phyloP scores from a whole-genome alignment of 495 filamentous ascomycete genomes.

The Gamarada debralockiae region DNA sequence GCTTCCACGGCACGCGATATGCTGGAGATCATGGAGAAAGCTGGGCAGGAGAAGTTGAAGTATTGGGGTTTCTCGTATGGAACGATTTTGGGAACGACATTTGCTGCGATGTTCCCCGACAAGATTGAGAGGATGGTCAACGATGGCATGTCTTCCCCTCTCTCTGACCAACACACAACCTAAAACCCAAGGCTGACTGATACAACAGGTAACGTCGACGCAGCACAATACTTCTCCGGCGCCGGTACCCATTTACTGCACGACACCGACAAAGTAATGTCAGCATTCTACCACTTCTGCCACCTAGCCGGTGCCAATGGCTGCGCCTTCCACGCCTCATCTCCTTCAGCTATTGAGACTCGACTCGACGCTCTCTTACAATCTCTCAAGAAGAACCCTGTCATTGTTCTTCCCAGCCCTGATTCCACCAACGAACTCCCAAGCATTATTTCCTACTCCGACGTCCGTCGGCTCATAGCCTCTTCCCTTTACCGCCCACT shows the following conservation, averaged over 20 bases:
- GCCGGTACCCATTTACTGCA: slow-evolving; percentile 43
- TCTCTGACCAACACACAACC: slow-evolving; percentile 6
- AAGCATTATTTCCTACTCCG: slow-evolving; percentile 38
- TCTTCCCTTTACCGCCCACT: slow-evolving; percentile 55
- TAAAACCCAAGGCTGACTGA: neutral
- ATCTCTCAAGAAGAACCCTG: slow-evolving; percentile 41
- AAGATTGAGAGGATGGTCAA: slow-evolving; percentile 43
- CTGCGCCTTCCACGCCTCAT: slow-evolving; percentile 43
- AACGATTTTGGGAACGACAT: slow-evolving; percentile 47
- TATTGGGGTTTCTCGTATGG: slow-evolving; percentile 57
- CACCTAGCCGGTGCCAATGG: slow-evolving; percentile 40
- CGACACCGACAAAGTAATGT: slow-evolving; percentile 50
- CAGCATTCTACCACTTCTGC: slow-evolving; percentile 51
- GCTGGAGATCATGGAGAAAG: slow-evolving; percentile 35
- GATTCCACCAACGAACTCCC: slow-evolving; percentile 23
- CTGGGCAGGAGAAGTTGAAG: slow-evolving; percentile 37
- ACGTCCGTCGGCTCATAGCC: slow-evolving; percentile 41
- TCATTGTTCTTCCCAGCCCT: slow-evolving; percentile 35
- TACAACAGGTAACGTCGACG: slow-evolving; percentile 39
- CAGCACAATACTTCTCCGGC: slow-evolving; percentile 42
- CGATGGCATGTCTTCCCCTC: slow-evolving; percentile 29
- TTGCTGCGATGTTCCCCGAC: slow-evolving; percentile 46
- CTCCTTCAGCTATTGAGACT: slow-evolving; percentile 36
- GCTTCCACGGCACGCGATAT: slow-evolving; percentile 38
- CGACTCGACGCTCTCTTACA: slow-evolving; percentile 38